These are phyloP conservation scores for Grigorovia humatica DNA, from an alignment of 805 yeast genomes.

Conservation along the genomic window DNA sequence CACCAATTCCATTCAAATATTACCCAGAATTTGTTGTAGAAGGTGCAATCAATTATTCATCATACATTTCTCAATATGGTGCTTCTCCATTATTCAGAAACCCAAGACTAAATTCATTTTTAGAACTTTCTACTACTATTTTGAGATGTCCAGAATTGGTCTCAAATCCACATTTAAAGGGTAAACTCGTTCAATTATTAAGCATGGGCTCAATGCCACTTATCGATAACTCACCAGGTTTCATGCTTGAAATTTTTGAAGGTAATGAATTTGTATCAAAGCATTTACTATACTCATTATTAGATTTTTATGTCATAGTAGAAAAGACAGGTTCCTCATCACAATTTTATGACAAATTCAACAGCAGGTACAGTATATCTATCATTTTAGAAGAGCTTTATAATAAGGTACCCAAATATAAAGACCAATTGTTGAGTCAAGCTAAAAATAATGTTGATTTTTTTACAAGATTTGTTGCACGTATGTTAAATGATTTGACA, in stretches of 20 bases:
- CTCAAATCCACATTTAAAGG: constrained; percentile 89
- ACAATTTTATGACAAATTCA: constrained; percentile 94
- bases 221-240: constrained; percentile 55
- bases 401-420: constrained; percentile 53
- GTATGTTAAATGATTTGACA: constrained; percentile 91
- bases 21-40: constrained; percentile 82
- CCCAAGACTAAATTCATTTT: constrained; percentile 44
- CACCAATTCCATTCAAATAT: constrained; percentile 70
- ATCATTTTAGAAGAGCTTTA: constrained; percentile 74
- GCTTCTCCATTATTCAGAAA: constrained; percentile 47
- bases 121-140: constrained; percentile 63
- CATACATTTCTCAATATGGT: constrained; percentile 46
- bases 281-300: constrained; percentile 67
- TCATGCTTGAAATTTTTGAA: constrained; percentile 56
- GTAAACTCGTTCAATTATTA: constrained; percentile 69
- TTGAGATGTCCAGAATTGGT: constrained; percentile 77
- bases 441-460: constrained; percentile 65
- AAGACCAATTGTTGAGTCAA: constrained; percentile 56
- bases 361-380: constrained; percentile 78
- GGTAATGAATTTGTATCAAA: constrained; percentile 50
- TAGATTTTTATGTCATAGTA: constrained; percentile 87
- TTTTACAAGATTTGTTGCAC: constrained; percentile 84
- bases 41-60: constrained; percentile 64
- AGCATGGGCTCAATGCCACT: constrained; percentile 61
- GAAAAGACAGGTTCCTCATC: constrained; percentile 94